Conservation (phyloP, 1,284 basidiomycete species). For the Mixia osmundae region DNA sequence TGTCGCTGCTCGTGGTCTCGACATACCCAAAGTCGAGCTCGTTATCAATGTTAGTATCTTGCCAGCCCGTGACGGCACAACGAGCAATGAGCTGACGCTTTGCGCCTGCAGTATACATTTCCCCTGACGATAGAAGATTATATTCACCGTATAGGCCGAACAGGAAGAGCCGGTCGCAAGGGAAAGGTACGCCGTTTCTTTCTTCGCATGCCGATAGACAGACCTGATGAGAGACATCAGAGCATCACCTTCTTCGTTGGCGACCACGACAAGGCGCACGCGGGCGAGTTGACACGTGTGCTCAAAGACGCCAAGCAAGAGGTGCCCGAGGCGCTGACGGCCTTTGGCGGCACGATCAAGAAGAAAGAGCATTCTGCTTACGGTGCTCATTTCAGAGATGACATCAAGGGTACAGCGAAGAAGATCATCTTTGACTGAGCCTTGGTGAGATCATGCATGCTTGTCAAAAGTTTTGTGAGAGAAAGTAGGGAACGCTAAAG, state of each 20-base stretch:
- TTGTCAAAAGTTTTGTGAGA: no score
- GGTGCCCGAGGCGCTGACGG: slow-evolving; percentile 47
- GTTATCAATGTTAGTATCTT: slow-evolving; percentile 18
- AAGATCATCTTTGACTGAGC: slow-evolving; percentile 69
- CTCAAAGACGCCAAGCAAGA: slow-evolving; percentile 60
- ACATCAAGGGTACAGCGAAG: slow-evolving; percentile 31
- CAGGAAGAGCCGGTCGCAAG: slow-evolving; percentile 70
- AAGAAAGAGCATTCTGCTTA: slow-evolving; percentile 69
- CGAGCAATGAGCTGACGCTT: background rate
- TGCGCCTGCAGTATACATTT: slow-evolving; percentile 36
- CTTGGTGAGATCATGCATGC: no score
- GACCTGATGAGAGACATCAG: slow-evolving; percentile 5
- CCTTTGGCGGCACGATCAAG: slow-evolving; percentile 92
- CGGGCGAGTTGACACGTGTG: slow-evolving; percentile 74
- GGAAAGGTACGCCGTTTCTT: slow-evolving; percentile 33
- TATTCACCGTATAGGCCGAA: slow-evolving; percentile 89
- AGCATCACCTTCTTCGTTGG: slow-evolving; percentile 81
- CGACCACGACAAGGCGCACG: slow-evolving; percentile 23
- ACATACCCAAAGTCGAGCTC: slow-evolving; percentile 84
- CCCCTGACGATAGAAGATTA: slow-evolving; percentile 82
- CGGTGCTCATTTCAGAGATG: slow-evolving; percentile 56
- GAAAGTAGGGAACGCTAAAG: no score
- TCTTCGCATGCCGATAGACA: background rate
- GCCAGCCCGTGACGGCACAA: background rate
- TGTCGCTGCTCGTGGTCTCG: slow-evolving; percentile 84